A percentile compares a stretch with the other conserved stretches of the same genome.
Evolutionary conservation across 2,329 filamentous ascomycete genomes (phyloP).

Genomic region (Nemania sp.): DNA sequence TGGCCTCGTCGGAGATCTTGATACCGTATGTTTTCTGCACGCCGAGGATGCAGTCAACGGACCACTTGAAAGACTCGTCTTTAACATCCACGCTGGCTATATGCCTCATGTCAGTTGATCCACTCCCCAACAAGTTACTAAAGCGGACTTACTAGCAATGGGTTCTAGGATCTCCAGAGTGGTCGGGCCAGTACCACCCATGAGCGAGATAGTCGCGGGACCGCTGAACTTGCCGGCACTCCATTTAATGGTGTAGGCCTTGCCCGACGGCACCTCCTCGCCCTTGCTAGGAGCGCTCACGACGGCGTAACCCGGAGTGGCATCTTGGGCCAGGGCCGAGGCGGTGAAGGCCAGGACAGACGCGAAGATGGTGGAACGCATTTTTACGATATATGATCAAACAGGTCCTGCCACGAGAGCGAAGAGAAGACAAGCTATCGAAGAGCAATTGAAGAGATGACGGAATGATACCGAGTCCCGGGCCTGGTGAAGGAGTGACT

Average conservation of each 20-base stretch:
- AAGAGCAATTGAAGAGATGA: not conserved
- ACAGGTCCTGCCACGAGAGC: not conserved
- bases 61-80: constrained; percentile 53
- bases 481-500: constrained; percentile 19
- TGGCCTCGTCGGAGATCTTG: constrained; percentile 53
- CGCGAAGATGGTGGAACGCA: constrained; percentile 55
- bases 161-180: constrained; percentile 46
- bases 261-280: constrained; percentile 52
- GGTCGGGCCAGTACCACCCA: constrained; percentile 53
- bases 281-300: constrained; percentile 51
- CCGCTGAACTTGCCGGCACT: constrained; percentile 45
- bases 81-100: constrained; percentile 53
- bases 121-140: not conserved
- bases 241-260: constrained; percentile 57
- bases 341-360: constrained; percentile 56
- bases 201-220: constrained; percentile 55
- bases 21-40: constrained; percentile 58
- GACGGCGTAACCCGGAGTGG: constrained; percentile 55
- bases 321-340: constrained; percentile 54
- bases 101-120: constrained; percentile 22
- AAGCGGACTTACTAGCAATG: constrained; percentile 54
- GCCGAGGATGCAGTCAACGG: constrained; percentile 50
- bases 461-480: constrained; percentile 9
- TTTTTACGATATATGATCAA: constrained; percentile 44
- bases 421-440: constrained; percentile 1